Base-by-base conservation (phyloP, 2,329 filamentous ascomycete species). In the Polychaeton citri region DNA sequence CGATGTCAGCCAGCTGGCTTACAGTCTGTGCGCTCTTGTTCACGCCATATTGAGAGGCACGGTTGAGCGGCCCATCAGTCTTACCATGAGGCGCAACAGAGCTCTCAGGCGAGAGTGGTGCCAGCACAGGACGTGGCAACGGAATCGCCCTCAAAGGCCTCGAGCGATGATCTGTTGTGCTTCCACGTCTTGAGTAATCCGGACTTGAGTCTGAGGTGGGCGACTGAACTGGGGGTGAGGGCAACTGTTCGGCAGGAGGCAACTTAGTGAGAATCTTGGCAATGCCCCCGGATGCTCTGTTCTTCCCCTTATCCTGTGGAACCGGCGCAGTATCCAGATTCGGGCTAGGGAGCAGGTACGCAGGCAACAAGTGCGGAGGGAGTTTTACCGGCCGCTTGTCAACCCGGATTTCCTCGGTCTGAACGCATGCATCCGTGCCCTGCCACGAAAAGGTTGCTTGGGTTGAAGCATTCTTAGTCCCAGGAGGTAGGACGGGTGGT, bases 341-440 rank as follows among this genome's bases (percentile, higher is more conserved):
- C 21, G 67, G 64, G 38, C 66, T 60, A 35, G 69, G 71, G n/a
- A 63, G 63, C 41, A 93, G 81, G 13, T 78, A 69, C 1, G 83
- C 88, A 1, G 86, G 85, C 38, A 86, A 76, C 21, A 94, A 68
- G 52, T 90, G 81, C 2, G 75, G 65, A 10, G 85, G 84, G 18
- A 94, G 66, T 45, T 76, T 78, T 41, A 80, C 74, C 31, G 84
- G 64, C 41, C 86, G 74, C 61, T 76, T 74, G 52, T 93, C 87
- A 5, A 92, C 74, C 37, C 83, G 74, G 39, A 96, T 95, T 40
- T 84, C 82, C 47, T 96, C 87, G 0, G 90, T 98, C 63, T 98
- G 90, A 39, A 87, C 70, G 2, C 72, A 75, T 32, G 61, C 67
- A 38, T 69, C 78, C 28, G 62, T 64, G 45, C 66, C 65, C 13